Base-by-base conservation (phyloP, 2,329 filamentous ascomycete genomes). In the Endoconidiophora laricicola region DNA sequence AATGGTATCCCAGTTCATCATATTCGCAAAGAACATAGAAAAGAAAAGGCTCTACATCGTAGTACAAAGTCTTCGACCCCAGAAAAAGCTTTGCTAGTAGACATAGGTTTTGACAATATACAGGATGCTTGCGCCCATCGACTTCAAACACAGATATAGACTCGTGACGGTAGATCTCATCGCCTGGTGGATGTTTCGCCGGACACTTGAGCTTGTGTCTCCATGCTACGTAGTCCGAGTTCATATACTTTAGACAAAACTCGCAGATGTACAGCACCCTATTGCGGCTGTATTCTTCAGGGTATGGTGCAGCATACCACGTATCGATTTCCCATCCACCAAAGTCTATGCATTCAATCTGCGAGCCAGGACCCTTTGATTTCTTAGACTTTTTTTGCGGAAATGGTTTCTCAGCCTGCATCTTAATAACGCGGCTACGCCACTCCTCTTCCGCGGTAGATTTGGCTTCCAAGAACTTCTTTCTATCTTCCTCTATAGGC, bases 211-310 rank as follows among this genome's bases (percentile, higher is more conserved):
- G 76, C 68, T 96, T 96, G 66, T 98, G 91, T 48, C 91, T 78
- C 86, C 90, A 96, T 12, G 91, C 90, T 24, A 98, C 91, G 59
- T 94, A 96, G 62, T 95, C 90, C 16, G 91, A 96, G 64, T 93
- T 94, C 87, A 98, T 95, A 68, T 98, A 98, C 66, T 96, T 98
- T 54, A 98, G 72, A 62, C 91, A 98, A 64, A 96, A 98, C 64
- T 98, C 93, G 71, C 91, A 98, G 55, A 98, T 96, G 65, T 94
- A 96, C n/a, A 98, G 74, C 37, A 94, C 84, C 26, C 86, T 81
- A 61, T 98, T 96, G 56, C 90, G 80, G 63, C 87, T 96, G 69
- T 98, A 98, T 65, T 98, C 91, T 62, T 95, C 91, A 0, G 91
- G 91, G 62, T 98, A 98, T 10, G 91, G 93, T 38, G 91, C 91